Conservation (phyloP, 2,329 filamentous ascomycete genomes). For the Sporothrix curviconia region DNA sequence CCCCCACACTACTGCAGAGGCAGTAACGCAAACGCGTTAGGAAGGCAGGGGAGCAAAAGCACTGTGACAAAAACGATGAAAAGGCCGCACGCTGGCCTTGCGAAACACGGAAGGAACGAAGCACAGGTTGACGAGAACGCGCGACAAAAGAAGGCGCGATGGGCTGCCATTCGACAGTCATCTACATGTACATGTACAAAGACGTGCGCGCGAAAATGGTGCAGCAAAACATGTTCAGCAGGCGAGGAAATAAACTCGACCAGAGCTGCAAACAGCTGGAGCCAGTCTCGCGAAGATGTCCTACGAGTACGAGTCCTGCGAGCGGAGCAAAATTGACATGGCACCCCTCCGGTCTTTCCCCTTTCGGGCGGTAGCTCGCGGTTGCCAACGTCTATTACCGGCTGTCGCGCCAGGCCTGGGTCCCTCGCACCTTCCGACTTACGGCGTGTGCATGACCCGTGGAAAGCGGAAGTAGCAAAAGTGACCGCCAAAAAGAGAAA, state of each 20-base stretch:
- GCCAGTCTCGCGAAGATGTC: no score
- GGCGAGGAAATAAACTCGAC: no score
- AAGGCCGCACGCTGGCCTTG: no score
- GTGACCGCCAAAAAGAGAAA: not conserved
- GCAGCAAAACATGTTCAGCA: not conserved
- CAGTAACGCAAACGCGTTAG: not conserved
- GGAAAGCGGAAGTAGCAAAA: not conserved
- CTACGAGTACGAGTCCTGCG: no score
- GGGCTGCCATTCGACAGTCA: no score
- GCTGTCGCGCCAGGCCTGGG: conserved; percentile 1
- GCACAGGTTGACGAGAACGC: no score
- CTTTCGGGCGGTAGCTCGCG: conserved; percentile 9
- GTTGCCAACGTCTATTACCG: conserved; percentile 12
- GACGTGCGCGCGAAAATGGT: no score
- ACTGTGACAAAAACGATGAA: not conserved
- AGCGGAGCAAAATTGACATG: no score
- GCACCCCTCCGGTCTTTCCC: conserved; percentile 2
- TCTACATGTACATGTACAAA: no score
- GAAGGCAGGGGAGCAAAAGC: not conserved
- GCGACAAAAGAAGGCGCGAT: not conserved
- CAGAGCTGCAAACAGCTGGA: no score
- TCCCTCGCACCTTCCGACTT: conserved; percentile 8
- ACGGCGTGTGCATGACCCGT: not conserved
- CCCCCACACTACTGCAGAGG: conserved; percentile 5
- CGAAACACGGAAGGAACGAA: no score